Evolutionary conservation across 139 green algal species (phyloP), one percentile per base, ranked within the genome.

Genomic region (Gonium pectorale): DNA sequence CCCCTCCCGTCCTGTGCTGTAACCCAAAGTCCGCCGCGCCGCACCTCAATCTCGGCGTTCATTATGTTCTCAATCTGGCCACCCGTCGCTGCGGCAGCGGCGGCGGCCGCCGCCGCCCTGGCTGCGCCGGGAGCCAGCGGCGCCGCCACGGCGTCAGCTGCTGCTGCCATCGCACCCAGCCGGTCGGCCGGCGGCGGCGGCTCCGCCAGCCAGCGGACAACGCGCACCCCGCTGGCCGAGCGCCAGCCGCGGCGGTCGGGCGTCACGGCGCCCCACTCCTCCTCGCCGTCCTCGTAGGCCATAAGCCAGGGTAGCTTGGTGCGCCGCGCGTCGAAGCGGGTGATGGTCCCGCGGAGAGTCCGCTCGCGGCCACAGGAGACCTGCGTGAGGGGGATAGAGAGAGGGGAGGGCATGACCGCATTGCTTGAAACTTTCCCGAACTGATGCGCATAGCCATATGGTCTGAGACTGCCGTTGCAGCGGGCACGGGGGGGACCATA

Each of bases 21-120:
- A 40, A 69, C 17, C 37, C 19, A 35, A 69, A 40, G 13, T 33
- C 62, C 3, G 29, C 54, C 22, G 5, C 29, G 6, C 6, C 75
- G 15, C 33, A 82, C 75, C 75, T 82, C 75, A 11, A 82, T 72
- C 40, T 82, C 75, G 2, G 75, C 40, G 41, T 35, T 35, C 75
- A 82, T 82, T 13, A 82, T 26, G 59, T 82, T 82, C 13, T 11
- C 5, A 59, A 82, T 67, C 52, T 40, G 49, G 52, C 29, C n/a
- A n/a, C n/a, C 54, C 38, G 52, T 21, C 26, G 72, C 52, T n/a
- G 59, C 19, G 59, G 40, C 29, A 22, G 6, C 17, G 35, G 73
- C 27, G 27, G 11, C 66, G 29, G 9, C 68, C 43, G 44, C 35
- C 29, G 41, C 29, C 60, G 60, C 26, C 27, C 64, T 64, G 15